Percentiles rank a stretch among this genome's conserved stretches.
These are phyloP conservation scores for Rhododendron griersonianum DNA, from an alignment of 148 eudicot species.

Conservation along the genomic window DNA sequence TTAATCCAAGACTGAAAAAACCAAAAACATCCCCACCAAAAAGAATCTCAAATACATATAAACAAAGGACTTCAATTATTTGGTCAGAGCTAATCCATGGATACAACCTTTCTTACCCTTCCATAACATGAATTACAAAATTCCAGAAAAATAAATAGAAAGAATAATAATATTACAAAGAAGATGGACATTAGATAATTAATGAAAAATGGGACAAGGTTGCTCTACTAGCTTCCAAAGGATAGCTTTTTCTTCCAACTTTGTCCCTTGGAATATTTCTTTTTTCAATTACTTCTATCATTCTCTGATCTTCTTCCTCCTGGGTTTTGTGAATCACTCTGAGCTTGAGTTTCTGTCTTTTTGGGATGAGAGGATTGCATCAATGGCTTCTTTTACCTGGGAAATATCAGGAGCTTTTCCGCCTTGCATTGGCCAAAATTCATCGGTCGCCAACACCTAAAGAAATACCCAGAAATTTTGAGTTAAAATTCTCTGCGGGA, in stretches of 20 bases:
- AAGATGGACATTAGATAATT: background rate
- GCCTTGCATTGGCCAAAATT: slow-evolving; percentile 86
- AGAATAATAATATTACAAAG: background rate
- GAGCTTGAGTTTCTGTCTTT: slow-evolving; percentile 46
- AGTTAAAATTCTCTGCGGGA: background rate
- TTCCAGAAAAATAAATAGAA: background rate
- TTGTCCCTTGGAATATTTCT: background rate
- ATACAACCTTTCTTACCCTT: background rate
- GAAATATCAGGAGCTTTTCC: slow-evolving; percentile 80
- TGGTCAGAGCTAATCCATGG: background rate
- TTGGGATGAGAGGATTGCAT: slow-evolving; percentile 77
- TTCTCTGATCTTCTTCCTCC: background rate
- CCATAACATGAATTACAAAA: background rate
- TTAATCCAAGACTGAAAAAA: no score
- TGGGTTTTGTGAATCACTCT: slow-evolving; percentile 16
- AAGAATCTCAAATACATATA: background rate
- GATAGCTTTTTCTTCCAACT: background rate
- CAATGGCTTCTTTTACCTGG: slow-evolving; percentile 92
- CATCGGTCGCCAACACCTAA: slow-evolving; percentile 94
- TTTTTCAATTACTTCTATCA: background rate
- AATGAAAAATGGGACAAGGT: background rate
- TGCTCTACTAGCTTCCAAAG: slow-evolving; percentile 8
- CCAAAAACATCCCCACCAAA: background rate
- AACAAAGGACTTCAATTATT: background rate
- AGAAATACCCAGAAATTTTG: background rate